Conservation (phyloP, 2,329 filamentous ascomycete species). For the Coniosporium tulheliwenetii region DNA sequence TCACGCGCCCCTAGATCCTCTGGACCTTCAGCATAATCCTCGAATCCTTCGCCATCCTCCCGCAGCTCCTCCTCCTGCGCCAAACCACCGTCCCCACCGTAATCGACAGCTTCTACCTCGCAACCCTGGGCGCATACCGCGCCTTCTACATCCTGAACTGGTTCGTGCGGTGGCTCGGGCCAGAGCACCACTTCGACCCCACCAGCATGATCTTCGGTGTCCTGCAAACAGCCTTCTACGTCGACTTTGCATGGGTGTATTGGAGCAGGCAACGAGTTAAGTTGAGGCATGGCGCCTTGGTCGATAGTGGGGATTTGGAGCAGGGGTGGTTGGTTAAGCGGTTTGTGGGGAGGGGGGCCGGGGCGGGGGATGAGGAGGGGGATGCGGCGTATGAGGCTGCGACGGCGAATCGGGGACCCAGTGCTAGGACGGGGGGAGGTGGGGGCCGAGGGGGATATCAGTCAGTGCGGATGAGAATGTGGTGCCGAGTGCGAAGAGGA, state of each 20-base stretch:
- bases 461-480: slow-evolving; percentile 42
- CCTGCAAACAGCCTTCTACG: slow-evolving; percentile 75
- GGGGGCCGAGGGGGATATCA: slow-evolving; percentile 43
- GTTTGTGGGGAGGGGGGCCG: slow-evolving; percentile 47
- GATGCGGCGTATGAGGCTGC: slow-evolving; percentile 46
- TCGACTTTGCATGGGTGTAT: slow-evolving; percentile 96
- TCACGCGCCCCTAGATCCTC: slow-evolving; percentile 39
- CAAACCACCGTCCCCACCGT: slow-evolving; percentile 94
- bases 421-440: slow-evolving; percentile 10
- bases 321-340: slow-evolving; percentile 71
- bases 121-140: slow-evolving; percentile 75
- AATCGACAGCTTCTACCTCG: slow-evolving; percentile 90
- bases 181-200: slow-evolving; percentile 45
- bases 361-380: slow-evolving; percentile 29
- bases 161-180: slow-evolving; percentile 53
- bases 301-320: slow-evolving; percentile 77
- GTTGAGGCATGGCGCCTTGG: slow-evolving; percentile 71
- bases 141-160: slow-evolving; percentile 85
- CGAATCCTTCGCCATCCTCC: slow-evolving; percentile 79
- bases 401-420: slow-evolving; percentile 14
- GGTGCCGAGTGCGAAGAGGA: slow-evolving; percentile 10
- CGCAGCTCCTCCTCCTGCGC: slow-evolving; percentile 78
- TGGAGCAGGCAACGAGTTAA: slow-evolving; percentile 87
- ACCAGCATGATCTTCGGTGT: slow-evolving; percentile 75
- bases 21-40: slow-evolving; percentile 87